A percentile compares a stretch with the other conserved stretches of the same genome.
Conservation (phyloP, 345 rosid genomes). For the Tarenaya hassleriana region DNA sequence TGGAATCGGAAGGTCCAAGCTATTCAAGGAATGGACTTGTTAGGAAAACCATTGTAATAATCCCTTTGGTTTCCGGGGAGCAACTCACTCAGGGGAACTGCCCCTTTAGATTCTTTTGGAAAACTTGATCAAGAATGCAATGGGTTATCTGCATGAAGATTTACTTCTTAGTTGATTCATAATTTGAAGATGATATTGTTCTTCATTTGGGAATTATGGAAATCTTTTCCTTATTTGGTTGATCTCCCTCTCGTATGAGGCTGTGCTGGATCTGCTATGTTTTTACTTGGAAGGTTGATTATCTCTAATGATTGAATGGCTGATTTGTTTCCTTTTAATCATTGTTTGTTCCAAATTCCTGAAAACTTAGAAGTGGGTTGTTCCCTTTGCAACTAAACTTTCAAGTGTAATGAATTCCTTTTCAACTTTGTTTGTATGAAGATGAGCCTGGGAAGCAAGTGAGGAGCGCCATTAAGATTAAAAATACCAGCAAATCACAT, state of each 20-base stretch:
- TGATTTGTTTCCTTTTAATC: background rate
- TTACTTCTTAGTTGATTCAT: background rate
- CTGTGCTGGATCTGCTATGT: background rate
- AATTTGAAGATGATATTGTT: background rate
- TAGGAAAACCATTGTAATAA: too few species aligned
- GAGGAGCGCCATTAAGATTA: constrained; percentile 86
- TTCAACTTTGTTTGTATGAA: constrained; percentile 29
- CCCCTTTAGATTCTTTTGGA: background rate
- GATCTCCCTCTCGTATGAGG: background rate
- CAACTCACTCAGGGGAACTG: background rate
- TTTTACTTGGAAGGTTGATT: constrained; percentile 5
- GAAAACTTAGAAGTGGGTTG: background rate
- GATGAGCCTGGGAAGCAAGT: constrained; percentile 99
- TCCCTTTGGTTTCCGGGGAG: too few species aligned
- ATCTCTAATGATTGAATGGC: background rate
- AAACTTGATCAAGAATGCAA: background rate
- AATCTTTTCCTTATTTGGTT: background rate
- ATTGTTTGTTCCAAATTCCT: background rate
- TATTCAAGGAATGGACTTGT: too few species aligned
- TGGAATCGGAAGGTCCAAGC: background rate
- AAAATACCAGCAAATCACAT: constrained; percentile 86
- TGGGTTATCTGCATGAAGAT: background rate
- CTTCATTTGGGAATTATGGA: constrained; percentile 1
- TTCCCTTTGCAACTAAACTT: background rate
- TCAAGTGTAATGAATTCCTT: constrained; percentile 4